Conservation (phyloP, 192 early-diverging fungal species). For the Oehlia diaphana region DNA sequence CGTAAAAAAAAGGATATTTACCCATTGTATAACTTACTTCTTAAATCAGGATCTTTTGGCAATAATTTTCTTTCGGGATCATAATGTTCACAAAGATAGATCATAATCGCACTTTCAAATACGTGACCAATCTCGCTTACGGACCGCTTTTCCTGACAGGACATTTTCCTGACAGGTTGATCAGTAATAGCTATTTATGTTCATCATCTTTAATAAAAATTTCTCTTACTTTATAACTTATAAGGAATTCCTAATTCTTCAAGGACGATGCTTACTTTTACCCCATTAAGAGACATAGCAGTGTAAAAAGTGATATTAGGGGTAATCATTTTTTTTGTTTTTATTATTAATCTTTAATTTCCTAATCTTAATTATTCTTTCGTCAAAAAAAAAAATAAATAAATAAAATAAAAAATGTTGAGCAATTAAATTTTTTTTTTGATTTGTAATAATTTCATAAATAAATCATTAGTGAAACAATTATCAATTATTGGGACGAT, state of each 20-base stretch:
- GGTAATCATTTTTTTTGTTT: background rate
- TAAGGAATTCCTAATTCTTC: constrained; percentile 55
- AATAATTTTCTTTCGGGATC: constrained; percentile 49
- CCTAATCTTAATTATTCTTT: no score
- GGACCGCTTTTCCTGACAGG: no score
- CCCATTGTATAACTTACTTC: constrained; percentile 51
- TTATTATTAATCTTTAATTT: no score
- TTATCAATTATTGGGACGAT: no score
- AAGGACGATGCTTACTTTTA: constrained; percentile 26
- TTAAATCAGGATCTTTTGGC: constrained; percentile 44
- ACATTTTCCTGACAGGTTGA: no score
- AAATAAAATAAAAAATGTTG: no score
- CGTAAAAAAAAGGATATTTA: background rate
- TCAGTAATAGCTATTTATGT: constrained; percentile 34
- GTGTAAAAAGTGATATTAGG: constrained; percentile 19
- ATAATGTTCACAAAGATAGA: constrained; percentile 56
- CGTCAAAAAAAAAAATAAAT: no score
- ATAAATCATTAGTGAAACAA: no score
- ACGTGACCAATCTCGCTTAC: constrained; percentile 24
- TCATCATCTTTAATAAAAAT: constrained; percentile 44
- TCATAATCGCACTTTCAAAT: constrained; percentile 60
- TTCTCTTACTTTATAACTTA: constrained; percentile 39
- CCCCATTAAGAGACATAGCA: background rate
- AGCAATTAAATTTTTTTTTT: no score
- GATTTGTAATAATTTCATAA: no score